These are phyloP conservation scores for Glycine tomentella DNA, from an alignment of 306 rosid species.

Conservation along the genomic window DNA sequence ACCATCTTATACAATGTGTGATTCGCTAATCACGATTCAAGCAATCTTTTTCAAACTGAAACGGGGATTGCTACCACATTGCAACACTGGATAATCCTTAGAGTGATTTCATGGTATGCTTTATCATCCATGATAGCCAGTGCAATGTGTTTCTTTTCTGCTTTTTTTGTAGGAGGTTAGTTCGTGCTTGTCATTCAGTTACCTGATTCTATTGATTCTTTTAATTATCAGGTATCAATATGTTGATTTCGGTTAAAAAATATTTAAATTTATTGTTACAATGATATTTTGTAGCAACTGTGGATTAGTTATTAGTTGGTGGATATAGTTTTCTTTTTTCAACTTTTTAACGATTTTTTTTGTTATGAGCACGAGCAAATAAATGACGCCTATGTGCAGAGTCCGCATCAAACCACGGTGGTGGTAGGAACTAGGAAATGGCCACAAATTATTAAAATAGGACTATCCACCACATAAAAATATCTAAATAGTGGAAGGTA, in stretches of 20 bases:
- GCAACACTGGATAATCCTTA: neutral
- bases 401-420: neutral
- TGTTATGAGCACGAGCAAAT: neutral
- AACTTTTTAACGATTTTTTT: neutral
- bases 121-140: neutral
- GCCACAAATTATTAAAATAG: no score
- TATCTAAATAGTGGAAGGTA: no score
- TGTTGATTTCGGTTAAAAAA: neutral
- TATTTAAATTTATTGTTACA: neutral
- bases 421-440: no score
- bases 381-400: neutral
- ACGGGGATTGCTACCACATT: neutral
- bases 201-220: conserved; percentile 7
- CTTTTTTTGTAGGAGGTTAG: neutral
- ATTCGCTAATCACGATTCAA: neutral
- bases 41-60: conserved; percentile 5
- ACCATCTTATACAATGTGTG: neutral
- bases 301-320: neutral
- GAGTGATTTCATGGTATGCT: no score
- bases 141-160: neutral
- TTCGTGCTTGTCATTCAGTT: neutral
- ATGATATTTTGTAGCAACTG: neutral
- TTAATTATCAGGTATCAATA: neutral
- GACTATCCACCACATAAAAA: no score
- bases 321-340: neutral